phyloP scores from a whole-genome alignment of 2,329 filamentous ascomycete species.

The Trichoderma lentiforme region DNA sequence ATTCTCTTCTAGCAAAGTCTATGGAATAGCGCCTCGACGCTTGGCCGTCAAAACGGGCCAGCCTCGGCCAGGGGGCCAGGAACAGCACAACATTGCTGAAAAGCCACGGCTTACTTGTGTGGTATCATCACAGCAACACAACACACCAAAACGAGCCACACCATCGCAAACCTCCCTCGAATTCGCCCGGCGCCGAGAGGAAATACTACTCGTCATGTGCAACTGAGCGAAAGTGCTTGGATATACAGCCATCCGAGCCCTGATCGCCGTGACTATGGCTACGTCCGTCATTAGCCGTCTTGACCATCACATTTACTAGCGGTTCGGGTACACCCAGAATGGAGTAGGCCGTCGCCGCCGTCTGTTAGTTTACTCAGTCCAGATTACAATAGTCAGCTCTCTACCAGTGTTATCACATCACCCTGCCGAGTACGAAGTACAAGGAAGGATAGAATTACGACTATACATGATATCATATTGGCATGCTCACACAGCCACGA shows the following conservation, averaged over 20 bases:
- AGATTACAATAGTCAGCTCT: background rate
- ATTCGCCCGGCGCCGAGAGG: background rate
- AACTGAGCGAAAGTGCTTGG: background rate
- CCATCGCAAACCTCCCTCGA: background rate
- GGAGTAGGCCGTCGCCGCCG: background rate
- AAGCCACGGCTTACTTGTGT: background rate
- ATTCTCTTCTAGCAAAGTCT: slow-evolving; percentile 7
- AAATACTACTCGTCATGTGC: background rate
- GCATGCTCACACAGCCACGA: background rate
- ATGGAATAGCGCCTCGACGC: slow-evolving; percentile 8
- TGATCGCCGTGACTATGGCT: slow-evolving; percentile 5
- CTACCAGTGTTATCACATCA: background rate
- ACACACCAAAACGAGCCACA: background rate
- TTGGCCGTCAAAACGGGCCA: slow-evolving; percentile 7
- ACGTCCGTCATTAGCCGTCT: slow-evolving; percentile 6
- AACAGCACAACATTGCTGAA: background rate
- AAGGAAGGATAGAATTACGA: background rate
- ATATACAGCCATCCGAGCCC: background rate
- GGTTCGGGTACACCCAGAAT: background rate
- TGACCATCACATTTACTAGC: background rate
- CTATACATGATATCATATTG: background rate
- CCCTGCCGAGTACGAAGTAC: background rate
- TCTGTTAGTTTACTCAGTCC: background rate
- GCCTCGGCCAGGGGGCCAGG: slow-evolving; percentile 14
- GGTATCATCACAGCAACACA: slow-evolving; percentile 12